A percentile compares a stretch with the other conserved stretches of the same genome.
These are phyloP conservation scores for Claviceps spartinae DNA, from an alignment of 2,329 filamentous ascomycete genomes.

Conservation along the genomic window DNA sequence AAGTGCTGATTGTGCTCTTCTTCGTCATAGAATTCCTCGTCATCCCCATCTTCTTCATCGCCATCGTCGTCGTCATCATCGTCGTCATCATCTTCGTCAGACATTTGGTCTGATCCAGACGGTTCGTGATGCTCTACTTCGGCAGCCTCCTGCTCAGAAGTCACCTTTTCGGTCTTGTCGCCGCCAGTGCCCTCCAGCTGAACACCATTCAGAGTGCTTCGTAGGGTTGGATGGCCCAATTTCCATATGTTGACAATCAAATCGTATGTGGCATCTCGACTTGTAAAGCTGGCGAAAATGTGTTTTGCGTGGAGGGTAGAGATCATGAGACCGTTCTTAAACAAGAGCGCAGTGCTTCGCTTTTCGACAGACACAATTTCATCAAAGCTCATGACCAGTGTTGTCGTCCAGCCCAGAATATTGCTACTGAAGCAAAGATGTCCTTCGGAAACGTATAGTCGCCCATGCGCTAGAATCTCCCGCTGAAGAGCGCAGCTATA, in stretches of 20 bases:
- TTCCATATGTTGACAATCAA: conserved; percentile 98
- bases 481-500: conserved; percentile 94
- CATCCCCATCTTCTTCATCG: conserved; percentile 46
- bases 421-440: conserved; percentile 99
- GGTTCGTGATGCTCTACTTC: conserved; percentile 34
- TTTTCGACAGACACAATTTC: conserved; percentile 96
- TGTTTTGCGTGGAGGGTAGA: conserved; percentile 92
- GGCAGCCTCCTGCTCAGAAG: conserved; percentile 27
- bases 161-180: conserved; percentile 81
- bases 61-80: conserved; percentile 56
- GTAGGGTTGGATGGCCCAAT: conserved; percentile 80
- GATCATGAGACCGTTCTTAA: conserved; percentile 95
- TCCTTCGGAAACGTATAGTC: conserved; percentile 91
- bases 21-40: conserved; percentile 65
- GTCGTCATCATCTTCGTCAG: conserved; percentile 51
- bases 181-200: conserved; percentile 67
- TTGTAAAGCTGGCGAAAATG: conserved; percentile 88
- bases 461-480: conserved; percentile 86
- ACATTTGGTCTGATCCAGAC: conserved; percentile 45
- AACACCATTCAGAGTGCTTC: conserved; percentile 83
- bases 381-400: conserved; percentile 94
- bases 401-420: conserved; percentile 95
- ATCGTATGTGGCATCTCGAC: conserved; percentile 91
- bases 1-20: conserved; percentile 67
- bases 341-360: conserved; percentile 85